Evolutionary conservation across 73 alveolate genomes (phyloP), one percentile per base, ranked within the genome.

Genomic region (Stentor coeruleus): DNA sequence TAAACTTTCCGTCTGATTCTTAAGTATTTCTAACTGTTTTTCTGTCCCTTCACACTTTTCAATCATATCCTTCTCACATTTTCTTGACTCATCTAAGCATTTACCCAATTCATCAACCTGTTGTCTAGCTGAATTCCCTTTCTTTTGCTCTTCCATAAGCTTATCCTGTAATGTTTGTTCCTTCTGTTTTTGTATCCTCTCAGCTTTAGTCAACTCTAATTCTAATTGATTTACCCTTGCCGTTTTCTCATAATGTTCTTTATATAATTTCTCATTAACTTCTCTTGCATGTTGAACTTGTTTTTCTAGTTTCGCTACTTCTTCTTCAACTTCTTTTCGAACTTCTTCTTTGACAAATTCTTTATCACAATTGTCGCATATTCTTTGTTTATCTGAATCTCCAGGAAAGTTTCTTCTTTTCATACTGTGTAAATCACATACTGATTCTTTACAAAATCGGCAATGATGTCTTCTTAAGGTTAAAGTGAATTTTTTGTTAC

Each of bases 141-240:
- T 66, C 33, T 66, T 31, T 33, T 20, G 79, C 39, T 66, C 79
- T 66, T 1, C 40, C n/a, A 11, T 66, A 14, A 66, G 79, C 39
- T 66, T 66, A 15, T 66, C 79, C 37, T 66, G 79, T 40, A 66
- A 66, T 28, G 79, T 33, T 31, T 66, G 79, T 66, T 66, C 79
- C 33, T 66, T 66, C 33, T 66, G 79, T 66, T 66, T 66, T 33
- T 66, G 79, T 26, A 31, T 40, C 14, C 37, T 20, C 33, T 66
- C 79, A 20, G 79, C 79, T 1, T 66, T 66, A 33, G 79, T 66
- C 37, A 66, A 40, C 2, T 66, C 79, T 26, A 31, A 26, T 66
- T 66, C 79, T 1, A 66, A 40, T 1, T 2, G n/a, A 66, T 66
- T 66, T 1, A 66, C 79, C 39, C 33, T 66, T 66, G 79, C n/a